Evolutionary conservation across 768 basidiomycete genomes (phyloP), one percentile per base, ranked within the genome.

Genomic region (Pleurotus eryngii): DNA sequence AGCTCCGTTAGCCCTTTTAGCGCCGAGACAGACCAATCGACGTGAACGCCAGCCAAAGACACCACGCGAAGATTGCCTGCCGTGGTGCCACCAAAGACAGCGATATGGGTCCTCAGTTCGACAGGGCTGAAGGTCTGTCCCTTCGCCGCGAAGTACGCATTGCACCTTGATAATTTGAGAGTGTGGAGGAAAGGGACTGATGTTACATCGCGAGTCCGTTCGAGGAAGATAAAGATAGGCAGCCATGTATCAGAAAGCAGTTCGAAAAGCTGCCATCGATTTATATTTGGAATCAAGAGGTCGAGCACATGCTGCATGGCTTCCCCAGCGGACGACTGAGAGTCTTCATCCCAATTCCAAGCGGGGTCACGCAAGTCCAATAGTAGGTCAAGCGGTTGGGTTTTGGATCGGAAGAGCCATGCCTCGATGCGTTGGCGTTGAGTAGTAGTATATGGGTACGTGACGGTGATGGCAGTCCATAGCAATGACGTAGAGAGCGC

Each of bases 241-340:
- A 73, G 71, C 83, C 84, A 86, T 3, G 81, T 86, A 60, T 86
- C 84, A 1, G 81, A 76, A 48, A 81, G 67, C n/a, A 86, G 70
- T 48, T 80, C 77, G 46, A 85, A 49, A 11, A 58, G 68, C 43
- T 70, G 68, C 81, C 83, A 85, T 49, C 81, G 76, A 18, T 61
- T 47, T 6, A 73, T 74, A 26, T 80, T 78, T 11, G 76, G 73
- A 6, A 80, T 62, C 8, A 85, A 67, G 27, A 79, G 67, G 14
- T 68, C 72, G 57, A 85, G 69, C 37, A 82, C 65, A 12, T 67
- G 60, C 47, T 78, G 72, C 79, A 85, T 80, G 22, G 76, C 73
- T 46, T 72, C 64, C 67, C 70, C 68, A 14, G 69, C 66, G 49
- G 83, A 74, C 4, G 57, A 60, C 59, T 85, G 84, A 0, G 64